A percentile compares a stretch with the other conserved stretches of the same genome.
Evolutionary conservation across 2,329 filamentous ascomycete genomes (phyloP).

Genomic region (Fusarium marasasianum): DNA sequence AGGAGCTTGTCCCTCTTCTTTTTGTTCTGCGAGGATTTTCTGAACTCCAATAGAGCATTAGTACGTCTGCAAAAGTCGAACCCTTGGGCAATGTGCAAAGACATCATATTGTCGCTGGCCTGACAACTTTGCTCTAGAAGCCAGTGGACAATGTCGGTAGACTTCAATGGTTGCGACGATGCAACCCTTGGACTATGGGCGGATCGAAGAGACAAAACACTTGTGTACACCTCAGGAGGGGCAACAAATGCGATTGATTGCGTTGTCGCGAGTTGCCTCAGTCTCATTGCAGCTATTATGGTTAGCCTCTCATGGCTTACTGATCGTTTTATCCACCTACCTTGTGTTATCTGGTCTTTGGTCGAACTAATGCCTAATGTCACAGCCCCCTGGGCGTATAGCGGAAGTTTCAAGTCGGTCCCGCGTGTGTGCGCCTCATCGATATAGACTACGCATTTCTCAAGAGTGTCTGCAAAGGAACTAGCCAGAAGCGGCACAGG

Average conservation of each 20-base stretch:
- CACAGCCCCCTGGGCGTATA: slow-evolving; percentile 58
- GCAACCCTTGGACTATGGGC: slow-evolving; percentile 23
- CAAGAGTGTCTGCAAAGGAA: slow-evolving; percentile 63
- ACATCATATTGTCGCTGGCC: slow-evolving; percentile 66
- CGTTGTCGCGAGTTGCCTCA: slow-evolving; percentile 65
- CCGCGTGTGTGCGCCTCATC: slow-evolving; percentile 71
- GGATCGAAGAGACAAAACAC: slow-evolving; percentile 58
- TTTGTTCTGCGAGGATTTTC: slow-evolving; percentile 50
- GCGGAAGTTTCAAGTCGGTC: slow-evolving; percentile 66
- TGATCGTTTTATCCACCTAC: slow-evolving; percentile 45
- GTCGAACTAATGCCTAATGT: slow-evolving; percentile 66
- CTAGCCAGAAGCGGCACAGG: slow-evolving; percentile 61
- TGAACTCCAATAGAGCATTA: slow-evolving; percentile 57
- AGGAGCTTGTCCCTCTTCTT: slow-evolving; percentile 48
- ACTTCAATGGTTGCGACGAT: slow-evolving; percentile 8
- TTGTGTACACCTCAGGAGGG: slow-evolving; percentile 69
- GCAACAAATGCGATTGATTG: slow-evolving; percentile 66
- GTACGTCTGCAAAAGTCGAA: slow-evolving; percentile 67
- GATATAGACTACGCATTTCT: slow-evolving; percentile 64
- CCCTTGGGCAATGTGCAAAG: slow-evolving; percentile 68
- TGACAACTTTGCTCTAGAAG: slow-evolving; percentile 71
- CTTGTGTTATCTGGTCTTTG: slow-evolving; percentile 70
- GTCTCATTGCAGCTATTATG: slow-evolving; percentile 67
- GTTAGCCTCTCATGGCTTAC: not conserved
- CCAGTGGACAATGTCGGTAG: slow-evolving; percentile 58